Percentiles rank a stretch among this genome's conserved stretches.
Conservation (phyloP, 1,139 yeast genomes). For the Nakaseomyces nivariensis region DNA sequence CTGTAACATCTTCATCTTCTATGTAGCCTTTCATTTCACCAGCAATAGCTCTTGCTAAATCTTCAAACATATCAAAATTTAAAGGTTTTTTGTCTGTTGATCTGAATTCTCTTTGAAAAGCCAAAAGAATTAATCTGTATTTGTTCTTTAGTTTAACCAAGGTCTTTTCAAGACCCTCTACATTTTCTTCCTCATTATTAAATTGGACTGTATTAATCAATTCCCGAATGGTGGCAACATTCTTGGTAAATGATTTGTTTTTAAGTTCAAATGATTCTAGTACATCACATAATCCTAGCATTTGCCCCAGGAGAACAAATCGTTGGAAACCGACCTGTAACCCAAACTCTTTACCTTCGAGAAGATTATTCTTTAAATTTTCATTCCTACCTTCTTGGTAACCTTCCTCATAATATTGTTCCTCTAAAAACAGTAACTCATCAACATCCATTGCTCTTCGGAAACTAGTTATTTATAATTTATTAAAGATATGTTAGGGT, state of each 20-base stretch:
- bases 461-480: too few relatives aligned
- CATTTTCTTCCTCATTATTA: constrained; percentile 40
- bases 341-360: constrained; percentile 72
- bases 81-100: constrained; percentile 9
- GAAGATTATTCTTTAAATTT: constrained; percentile 45
- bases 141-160: constrained; percentile 44
- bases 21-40: constrained; percentile 25
- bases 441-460: constrained; percentile 17
- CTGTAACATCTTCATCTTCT: constrained; percentile 18
- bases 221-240: constrained; percentile 13
- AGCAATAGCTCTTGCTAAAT: constrained; percentile 18
- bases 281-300: constrained; percentile 42
- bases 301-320: constrained; percentile 52
- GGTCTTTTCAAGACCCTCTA: constrained; percentile 38
- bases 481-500: too few relatives aligned
- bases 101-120: constrained; percentile 18
- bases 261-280: constrained; percentile 10
- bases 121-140: constrained; percentile 36
- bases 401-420: constrained; percentile 51
- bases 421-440: constrained; percentile 21
- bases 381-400: constrained; percentile 39
- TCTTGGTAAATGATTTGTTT: constrained; percentile 13
- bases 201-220: constrained; percentile 19
- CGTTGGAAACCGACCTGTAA: constrained; percentile 72
- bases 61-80: constrained; percentile 21